These are phyloP conservation scores for Cladosporium sp. DNA, from an alignment of 2,329 filamentous ascomycete genomes.

Conservation along the genomic window DNA sequence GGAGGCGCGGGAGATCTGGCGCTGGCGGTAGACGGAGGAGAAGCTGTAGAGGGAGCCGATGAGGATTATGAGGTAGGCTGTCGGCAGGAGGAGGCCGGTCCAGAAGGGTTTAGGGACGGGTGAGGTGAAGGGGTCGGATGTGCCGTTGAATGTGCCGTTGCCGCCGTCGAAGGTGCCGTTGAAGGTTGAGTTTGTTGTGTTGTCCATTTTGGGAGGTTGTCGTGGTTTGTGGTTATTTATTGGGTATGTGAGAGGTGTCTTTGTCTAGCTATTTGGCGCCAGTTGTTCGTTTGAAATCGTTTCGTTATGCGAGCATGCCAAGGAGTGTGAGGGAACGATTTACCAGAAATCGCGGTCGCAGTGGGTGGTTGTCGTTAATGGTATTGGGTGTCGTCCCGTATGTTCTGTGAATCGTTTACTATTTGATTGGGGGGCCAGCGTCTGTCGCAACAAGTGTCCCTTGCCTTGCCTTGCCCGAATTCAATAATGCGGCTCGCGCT, in stretches of 20 bases:
- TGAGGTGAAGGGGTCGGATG: conserved; percentile 28
- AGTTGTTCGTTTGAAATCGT: conserved; percentile 2
- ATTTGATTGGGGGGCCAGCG: no score
- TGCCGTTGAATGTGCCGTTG: conserved; percentile 35
- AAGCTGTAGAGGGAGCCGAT: conserved; percentile 88
- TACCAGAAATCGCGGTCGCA: conserved; percentile 6
- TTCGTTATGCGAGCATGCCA: conserved; percentile 16
- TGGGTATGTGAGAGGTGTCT: background rate
- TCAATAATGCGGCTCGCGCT: background rate
- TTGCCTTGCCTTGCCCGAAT: background rate
- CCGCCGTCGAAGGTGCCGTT: conserved; percentile 29
- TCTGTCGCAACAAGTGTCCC: background rate
- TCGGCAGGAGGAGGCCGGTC: conserved; percentile 80
- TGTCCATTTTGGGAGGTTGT: conserved; percentile 32
- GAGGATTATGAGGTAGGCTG: conserved; percentile 87
- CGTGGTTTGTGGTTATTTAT: background rate
- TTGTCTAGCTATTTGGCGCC: background rate
- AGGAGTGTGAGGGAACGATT: background rate
- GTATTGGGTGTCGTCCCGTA: background rate
- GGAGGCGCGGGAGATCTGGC: conserved; percentile 77
- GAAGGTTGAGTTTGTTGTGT: conserved; percentile 28
- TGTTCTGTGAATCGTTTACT: background rate
- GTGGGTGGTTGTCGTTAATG: background rate
- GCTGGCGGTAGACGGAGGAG: conserved; percentile 87
- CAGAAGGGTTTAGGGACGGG: conserved; percentile 52